These are phyloP conservation scores for Chamaecrista fasciculata DNA, from an alignment of 306 rosid species.

Conservation along the genomic window DNA sequence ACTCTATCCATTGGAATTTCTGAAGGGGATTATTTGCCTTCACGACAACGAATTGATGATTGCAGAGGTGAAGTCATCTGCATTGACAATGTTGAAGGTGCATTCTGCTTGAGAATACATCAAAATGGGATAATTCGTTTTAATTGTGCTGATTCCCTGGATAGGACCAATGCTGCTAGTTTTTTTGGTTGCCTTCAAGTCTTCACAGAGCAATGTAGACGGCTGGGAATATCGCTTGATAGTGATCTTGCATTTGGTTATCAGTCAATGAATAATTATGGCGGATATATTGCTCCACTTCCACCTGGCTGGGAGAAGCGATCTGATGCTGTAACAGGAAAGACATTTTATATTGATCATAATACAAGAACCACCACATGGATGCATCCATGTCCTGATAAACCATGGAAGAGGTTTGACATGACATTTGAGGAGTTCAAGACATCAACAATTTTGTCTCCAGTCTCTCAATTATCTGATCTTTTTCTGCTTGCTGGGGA, in stretches of 20 bases:
- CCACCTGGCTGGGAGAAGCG: constrained; percentile 99
- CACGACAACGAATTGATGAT: constrained; percentile 69
- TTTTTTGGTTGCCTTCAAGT: constrained; percentile 94
- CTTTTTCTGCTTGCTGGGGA: constrained; percentile 97
- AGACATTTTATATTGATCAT: constrained; percentile 84
- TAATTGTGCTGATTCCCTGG: constrained; percentile 99
- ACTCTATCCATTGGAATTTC: constrained; percentile 73
- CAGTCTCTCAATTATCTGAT: constrained; percentile 88
- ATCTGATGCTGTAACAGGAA: constrained; percentile 91
- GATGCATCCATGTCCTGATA: constrained; percentile 98
- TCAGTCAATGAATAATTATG: constrained; percentile 55
- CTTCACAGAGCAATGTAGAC: constrained; percentile 96
- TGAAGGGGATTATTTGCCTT: constrained; percentile 96
- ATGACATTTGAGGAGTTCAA: constrained; percentile 96
- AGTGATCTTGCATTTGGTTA: constrained; percentile 68
- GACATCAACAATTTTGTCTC: constrained; percentile 86
- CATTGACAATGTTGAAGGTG: constrained; percentile 73
- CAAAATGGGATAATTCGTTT: constrained; percentile 94
- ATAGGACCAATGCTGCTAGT: constrained; percentile 99
- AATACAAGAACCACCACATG: constrained; percentile 98
- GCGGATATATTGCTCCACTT: constrained; percentile 87
- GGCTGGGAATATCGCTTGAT: constrained; percentile 91
- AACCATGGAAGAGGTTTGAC: constrained; percentile 98
- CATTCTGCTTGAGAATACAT: constrained; percentile 84
- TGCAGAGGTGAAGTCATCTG: constrained; percentile 84